Conservation (phyloP, 2,329 filamentous ascomycete species). For the Trichoderma sp. region DNA sequence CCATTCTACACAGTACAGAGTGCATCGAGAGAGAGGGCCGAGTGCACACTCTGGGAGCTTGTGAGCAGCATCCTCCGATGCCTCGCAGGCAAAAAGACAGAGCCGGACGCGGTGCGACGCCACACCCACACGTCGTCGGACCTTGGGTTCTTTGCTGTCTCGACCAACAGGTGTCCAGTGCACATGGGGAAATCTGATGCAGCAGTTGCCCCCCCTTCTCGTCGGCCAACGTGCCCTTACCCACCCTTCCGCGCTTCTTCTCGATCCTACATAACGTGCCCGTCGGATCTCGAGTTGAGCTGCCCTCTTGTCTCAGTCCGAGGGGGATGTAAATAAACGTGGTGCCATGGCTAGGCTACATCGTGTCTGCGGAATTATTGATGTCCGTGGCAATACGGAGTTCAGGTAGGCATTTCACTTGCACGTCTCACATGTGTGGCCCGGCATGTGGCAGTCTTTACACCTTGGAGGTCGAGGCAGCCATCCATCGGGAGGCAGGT, state of each 20-base stretch:
- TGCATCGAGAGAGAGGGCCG: background rate
- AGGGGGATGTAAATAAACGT: constrained; percentile 8
- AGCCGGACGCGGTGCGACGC: background rate
- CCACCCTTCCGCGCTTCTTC: constrained; percentile 15
- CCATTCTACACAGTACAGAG: no score
- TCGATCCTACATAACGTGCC: constrained; percentile 17
- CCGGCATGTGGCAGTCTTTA: background rate
- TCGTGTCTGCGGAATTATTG: background rate
- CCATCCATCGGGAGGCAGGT: no score
- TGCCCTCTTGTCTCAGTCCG: constrained; percentile 16
- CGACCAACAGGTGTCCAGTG: background rate
- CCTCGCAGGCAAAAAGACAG: constrained; percentile 1
- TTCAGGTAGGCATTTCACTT: background rate
- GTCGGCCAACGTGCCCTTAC: background rate
- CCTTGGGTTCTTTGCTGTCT: background rate
- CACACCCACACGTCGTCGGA: constrained; percentile 13
- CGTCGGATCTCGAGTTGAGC: constrained; percentile 14
- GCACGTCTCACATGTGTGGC: background rate
- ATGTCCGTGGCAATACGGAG: background rate
- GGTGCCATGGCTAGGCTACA: background rate
- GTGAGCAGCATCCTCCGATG: constrained; percentile 6
- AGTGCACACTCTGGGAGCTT: background rate
- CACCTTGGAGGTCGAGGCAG: background rate
- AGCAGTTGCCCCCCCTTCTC: background rate
- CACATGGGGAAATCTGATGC: constrained; percentile 4